phyloP scores from a whole-genome alignment of 2,329 filamentous ascomycete species.

The Fusarium pilosicola region DNA sequence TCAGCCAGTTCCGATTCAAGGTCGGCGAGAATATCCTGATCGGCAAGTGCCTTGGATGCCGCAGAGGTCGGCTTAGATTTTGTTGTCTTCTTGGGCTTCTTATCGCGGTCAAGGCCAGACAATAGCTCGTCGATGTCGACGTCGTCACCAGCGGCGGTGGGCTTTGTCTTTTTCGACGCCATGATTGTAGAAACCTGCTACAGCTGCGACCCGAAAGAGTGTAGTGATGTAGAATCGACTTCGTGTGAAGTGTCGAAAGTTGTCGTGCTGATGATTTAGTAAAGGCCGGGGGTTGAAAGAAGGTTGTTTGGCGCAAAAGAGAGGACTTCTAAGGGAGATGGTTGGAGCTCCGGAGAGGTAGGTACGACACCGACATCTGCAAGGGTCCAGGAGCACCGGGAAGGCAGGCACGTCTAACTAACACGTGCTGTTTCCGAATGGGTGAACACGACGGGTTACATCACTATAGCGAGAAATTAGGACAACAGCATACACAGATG shows the following conservation, averaged over 20 bases:
- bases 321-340: constrained; percentile 14
- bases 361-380: constrained; percentile 18
- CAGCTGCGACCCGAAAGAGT: not conserved
- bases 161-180: constrained; percentile 69
- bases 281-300: constrained; percentile 30
- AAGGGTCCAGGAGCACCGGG: constrained; percentile 30
- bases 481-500: not conserved
- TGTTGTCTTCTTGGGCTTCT: constrained; percentile 59
- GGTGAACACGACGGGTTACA: constrained; percentile 6
- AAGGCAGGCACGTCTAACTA: constrained; percentile 20
- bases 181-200: constrained; percentile 52
- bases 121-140: constrained; percentile 75
- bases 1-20: constrained; percentile 79
- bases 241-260: not conserved
- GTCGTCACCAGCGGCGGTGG: constrained; percentile 59
- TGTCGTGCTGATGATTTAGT: constrained; percentile 18
- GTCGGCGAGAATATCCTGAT: constrained; percentile 86
- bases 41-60: constrained; percentile 59
- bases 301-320: constrained; percentile 35
- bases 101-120: constrained; percentile 67
- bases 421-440: constrained; percentile 14
- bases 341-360: constrained; percentile 33
- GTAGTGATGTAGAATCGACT: not conserved
- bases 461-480: not conserved
- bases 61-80: constrained; percentile 61